Conservation (phyloP, 371 early-diverging fungal genomes). For the Haplosporangium sp. region DNA sequence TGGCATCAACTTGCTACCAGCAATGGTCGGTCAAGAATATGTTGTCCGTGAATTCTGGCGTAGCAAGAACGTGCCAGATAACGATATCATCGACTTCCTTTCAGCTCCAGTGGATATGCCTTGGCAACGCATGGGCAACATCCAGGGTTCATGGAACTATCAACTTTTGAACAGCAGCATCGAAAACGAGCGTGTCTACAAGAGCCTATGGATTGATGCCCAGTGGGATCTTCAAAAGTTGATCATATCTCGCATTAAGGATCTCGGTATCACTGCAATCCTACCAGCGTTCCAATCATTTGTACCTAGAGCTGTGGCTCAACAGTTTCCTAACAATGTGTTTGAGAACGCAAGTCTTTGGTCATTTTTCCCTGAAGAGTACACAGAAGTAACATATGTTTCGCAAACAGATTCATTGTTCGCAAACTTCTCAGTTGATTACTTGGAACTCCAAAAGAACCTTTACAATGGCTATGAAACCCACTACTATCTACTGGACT, state of each 20-base stretch:
- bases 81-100: conserved; percentile 32
- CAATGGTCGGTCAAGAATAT: conserved; percentile 51
- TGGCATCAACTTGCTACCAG: conserved; percentile 46
- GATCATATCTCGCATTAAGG: conserved; percentile 30
- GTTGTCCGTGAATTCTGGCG: conserved; percentile 37
- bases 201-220: conserved; percentile 44
- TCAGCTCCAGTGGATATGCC: conserved; percentile 44
- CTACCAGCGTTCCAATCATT: conserved; percentile 52
- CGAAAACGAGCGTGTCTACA: conserved; percentile 37
- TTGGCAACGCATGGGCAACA: conserved; percentile 54
- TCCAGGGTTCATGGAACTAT: conserved; percentile 51
- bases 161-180: conserved; percentile 15
- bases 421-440: conserved; percentile 19
- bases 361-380: conserved; percentile 28
- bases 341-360: conserved; percentile 37
- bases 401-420: conserved; percentile 43
- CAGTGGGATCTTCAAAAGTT: conserved; percentile 48
- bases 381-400: conserved; percentile 45
- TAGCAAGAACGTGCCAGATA: conserved; percentile 29
- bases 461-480: conserved; percentile 31
- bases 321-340: conserved; percentile 30
- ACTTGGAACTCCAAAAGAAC: conserved; percentile 31
- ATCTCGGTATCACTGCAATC: conserved; percentile 30
- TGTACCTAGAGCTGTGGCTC: conserved; percentile 23
- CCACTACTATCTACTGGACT: conserved; percentile 40